Evolutionary conservation across 1,139 yeast genomes (phyloP).

Genomic region (Pichia norvegensis): DNA sequence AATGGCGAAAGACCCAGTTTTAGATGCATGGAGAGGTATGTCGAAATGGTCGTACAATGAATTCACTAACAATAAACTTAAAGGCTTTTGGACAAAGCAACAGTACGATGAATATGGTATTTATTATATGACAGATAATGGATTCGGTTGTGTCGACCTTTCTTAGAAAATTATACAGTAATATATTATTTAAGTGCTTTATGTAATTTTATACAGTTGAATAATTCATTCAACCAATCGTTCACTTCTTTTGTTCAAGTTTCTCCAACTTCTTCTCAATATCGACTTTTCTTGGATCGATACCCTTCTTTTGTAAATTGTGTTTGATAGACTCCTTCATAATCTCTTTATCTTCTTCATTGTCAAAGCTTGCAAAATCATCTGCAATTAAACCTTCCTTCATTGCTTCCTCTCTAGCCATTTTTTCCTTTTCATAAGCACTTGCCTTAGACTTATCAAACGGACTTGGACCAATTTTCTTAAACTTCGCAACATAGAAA

Average conservation of each 20-base stretch:
- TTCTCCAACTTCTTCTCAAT: constrained; percentile 23
- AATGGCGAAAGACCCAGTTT: constrained; percentile 55
- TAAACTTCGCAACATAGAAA: constrained; percentile 92
- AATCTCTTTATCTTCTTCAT: constrained; percentile 65
- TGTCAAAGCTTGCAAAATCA: constrained; percentile 79
- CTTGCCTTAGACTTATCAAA: constrained; percentile 82
- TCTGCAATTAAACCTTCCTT: constrained; percentile 76
- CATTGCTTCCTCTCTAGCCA: constrained; percentile 71
- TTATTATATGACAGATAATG: constrained; percentile 84
- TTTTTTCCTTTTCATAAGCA: constrained; percentile 76
- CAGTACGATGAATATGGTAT: constrained; percentile 88
- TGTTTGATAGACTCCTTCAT: constrained; percentile 70
- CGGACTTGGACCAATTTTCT: constrained; percentile 82
- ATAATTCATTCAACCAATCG: no score
- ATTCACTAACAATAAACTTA: constrained; percentile 2
- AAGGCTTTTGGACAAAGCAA: constrained; percentile 41
- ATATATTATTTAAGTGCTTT: background rate
- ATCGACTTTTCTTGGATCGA: constrained; percentile 50
- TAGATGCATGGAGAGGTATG: constrained; percentile 96
- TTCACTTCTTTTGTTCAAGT: constrained; percentile 4
- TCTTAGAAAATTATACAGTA: background rate
- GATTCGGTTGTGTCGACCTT: constrained; percentile 43
- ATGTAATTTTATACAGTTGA: background rate
- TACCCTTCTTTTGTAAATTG: constrained; percentile 70
- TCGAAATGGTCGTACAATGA: constrained; percentile 58